These are phyloP conservation scores for Alternaria incomplexa DNA, from an alignment of 2,329 filamentous ascomycete genomes.

Conservation along the genomic window DNA sequence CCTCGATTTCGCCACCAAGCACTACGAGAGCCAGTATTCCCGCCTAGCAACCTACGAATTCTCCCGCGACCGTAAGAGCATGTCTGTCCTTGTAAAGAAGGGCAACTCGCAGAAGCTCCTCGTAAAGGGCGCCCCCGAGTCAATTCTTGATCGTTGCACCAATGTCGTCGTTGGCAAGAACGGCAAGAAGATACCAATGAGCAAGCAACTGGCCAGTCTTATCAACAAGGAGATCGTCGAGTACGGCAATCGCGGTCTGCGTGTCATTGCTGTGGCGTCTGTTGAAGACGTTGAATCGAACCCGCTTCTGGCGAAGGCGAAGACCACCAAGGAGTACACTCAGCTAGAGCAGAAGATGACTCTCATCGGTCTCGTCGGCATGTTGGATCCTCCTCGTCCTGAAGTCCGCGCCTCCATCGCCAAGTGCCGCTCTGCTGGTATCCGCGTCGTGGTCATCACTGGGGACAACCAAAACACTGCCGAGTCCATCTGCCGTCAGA, in stretches of 20 bases:
- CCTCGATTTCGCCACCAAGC: constrained; percentile 80
- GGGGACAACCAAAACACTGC: constrained; percentile 98
- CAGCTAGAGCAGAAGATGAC: constrained; percentile 94
- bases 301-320: constrained; percentile 74
- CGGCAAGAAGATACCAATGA: constrained; percentile 77
- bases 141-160: constrained; percentile 90
- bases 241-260: constrained; percentile 90
- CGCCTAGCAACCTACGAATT: constrained; percentile 93
- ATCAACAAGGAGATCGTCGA: constrained; percentile 81
- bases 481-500: constrained; percentile 96
- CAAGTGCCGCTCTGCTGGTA: constrained; percentile 91
- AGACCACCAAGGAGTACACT: constrained; percentile 81
- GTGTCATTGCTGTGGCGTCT: constrained; percentile 91
- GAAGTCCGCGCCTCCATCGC: constrained; percentile 86
- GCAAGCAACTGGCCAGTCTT: constrained; percentile 70
- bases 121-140: constrained; percentile 96
- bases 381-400: constrained; percentile 94
- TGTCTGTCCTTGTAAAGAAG: constrained; percentile 88
- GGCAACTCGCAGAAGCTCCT: constrained; percentile 78
- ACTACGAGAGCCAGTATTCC: constrained; percentile 78
- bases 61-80: constrained; percentile 96
- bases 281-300: constrained; percentile 76
- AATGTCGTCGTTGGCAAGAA: constrained; percentile 77
- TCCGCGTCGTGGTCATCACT: constrained; percentile 96
- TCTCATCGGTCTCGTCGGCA: constrained; percentile 88